These are phyloP conservation scores for Trametes hirsuta DNA, from an alignment of 1,284 basidiomycete species.

Conservation along the genomic window DNA sequence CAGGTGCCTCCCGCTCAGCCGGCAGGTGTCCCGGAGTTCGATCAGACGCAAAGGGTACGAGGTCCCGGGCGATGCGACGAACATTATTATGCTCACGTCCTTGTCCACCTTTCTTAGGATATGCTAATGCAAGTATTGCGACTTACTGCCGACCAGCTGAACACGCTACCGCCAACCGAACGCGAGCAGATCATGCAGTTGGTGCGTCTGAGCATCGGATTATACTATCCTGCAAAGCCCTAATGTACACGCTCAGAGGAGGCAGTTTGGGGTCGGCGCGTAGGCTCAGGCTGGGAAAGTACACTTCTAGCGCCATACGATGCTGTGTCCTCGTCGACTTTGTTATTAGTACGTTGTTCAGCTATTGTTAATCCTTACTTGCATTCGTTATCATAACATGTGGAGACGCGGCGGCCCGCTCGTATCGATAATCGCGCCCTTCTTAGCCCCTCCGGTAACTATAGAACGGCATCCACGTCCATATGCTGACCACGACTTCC, in stretches of 20 bases:
- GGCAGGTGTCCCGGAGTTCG: conserved; percentile 29
- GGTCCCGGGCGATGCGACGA: conserved; percentile 7
- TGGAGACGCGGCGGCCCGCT: no score
- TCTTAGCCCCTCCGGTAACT: no score
- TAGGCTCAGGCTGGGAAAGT: not conserved
- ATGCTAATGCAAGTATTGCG: conserved; percentile 88
- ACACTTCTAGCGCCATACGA: not conserved
- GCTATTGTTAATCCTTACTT: not conserved
- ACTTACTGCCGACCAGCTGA: conserved; percentile 88
- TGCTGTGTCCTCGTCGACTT: not conserved
- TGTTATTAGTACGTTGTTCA: not conserved
- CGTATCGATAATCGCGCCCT: no score
- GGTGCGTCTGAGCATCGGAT: conserved; percentile 48
- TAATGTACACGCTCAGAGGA: conserved; percentile 1
- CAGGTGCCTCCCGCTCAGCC: conserved; percentile 23
- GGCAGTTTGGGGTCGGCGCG: conserved; percentile 15
- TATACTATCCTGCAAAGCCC: not conserved
- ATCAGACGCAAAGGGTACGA: conserved; percentile 30
- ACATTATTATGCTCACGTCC: conserved; percentile 9
- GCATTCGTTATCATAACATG: no score
- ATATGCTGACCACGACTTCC: no score
- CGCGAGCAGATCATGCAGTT: conserved; percentile 85
- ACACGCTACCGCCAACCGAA: conserved; percentile 81
- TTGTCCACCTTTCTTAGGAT: conserved; percentile 45
- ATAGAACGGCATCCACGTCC: no score